Evolutionary conservation across 768 basidiomycete species (phyloP).

Genomic region (Suillus paluster): DNA sequence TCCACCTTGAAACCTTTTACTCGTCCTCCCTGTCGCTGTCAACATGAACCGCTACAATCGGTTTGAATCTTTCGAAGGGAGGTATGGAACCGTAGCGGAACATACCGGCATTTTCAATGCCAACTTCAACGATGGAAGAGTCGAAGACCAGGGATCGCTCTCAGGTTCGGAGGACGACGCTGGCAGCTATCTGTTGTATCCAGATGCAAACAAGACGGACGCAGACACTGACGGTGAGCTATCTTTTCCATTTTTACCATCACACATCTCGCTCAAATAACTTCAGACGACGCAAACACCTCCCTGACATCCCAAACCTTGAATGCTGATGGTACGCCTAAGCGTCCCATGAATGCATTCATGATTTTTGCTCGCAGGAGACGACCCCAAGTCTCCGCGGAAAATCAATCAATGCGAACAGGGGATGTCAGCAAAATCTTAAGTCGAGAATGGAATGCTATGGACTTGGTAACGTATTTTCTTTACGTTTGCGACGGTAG

Average conservation of each 20-base stretch:
- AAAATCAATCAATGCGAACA: constrained; percentile 87
- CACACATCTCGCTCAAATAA: constrained; percentile 17
- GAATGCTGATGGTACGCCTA: constrained; percentile 86
- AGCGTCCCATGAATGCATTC: constrained; percentile 92
- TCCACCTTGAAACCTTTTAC: constrained; percentile 14
- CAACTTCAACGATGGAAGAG: constrained; percentile 30
- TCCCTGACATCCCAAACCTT: constrained; percentile 77
- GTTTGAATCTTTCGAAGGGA: too few relatives aligned
- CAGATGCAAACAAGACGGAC: constrained; percentile 47
- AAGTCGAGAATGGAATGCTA: constrained; percentile 84
- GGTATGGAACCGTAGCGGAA: constrained; percentile 33
- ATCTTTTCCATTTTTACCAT: constrained; percentile 12
- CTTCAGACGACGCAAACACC: constrained; percentile 43
- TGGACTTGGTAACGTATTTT: constrained; percentile 62
- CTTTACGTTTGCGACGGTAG: constrained; percentile 6
- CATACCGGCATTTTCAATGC: constrained; percentile 30
- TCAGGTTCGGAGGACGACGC: constrained; percentile 62
- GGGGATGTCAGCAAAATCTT: constrained; percentile 90
- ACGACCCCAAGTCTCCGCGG: constrained; percentile 83
- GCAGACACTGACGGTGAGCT: constrained; percentile 50
- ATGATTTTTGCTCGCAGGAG: constrained; percentile 90
- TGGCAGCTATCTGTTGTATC: constrained; percentile 35
- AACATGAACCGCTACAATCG: constrained; percentile 35
- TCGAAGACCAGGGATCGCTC: constrained; percentile 54
- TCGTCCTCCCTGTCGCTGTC: constrained; percentile 16